Evolutionary conservation across 305 asterid species (phyloP), one percentile per base, ranked within the genome.

Genomic region (Salvia sclarea): DNA sequence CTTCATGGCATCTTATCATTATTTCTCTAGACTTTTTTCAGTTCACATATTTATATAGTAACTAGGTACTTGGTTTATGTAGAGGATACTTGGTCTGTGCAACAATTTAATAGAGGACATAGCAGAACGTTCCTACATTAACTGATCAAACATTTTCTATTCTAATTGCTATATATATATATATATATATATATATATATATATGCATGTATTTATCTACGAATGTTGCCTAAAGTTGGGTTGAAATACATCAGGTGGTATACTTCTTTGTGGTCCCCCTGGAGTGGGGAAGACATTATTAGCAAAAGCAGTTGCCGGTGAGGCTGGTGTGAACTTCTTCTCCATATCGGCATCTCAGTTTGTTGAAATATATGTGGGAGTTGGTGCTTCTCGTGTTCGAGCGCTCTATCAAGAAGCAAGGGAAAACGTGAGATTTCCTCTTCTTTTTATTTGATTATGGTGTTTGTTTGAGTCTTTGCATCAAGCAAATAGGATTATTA

Each of bases 341-440:
- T 94, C 99, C 68, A 94, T 94, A 64, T 94, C 99, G 70, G 99
- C 99, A 18, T 89, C 99, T 75, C 98, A 94, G 88, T 94, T 94
- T 73, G 98, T 94, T 3, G 99, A 94, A 76, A 94, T 94, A 76
- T 94, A 94, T 75, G 97, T 94, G 55, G 99, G 99, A 41, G 99
- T 94, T 72, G 99, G 99, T 66, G 99, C 99, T 75, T 86, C 99
- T 70, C 99, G 96, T 62, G 99, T 94, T 68, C 89, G 98, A 69
- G 89, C 96, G 44, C 98, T 94, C 66, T 94, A 94, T 77, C 95
- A 94, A 83, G 99, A 94, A 84, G 99, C 99, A 10, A 84, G 58
- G 80, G 98, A 94, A 20, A 94, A 89, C 72, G 99, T 94, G 78
- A 81, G 92, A 20, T 33, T 53, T 74, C 63, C 30, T 43, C 30